Evolutionary conservation across 257 asterid genomes (phyloP), one percentile per base, ranked within the genome.

Genomic region (Solanum chiquidenum): DNA sequence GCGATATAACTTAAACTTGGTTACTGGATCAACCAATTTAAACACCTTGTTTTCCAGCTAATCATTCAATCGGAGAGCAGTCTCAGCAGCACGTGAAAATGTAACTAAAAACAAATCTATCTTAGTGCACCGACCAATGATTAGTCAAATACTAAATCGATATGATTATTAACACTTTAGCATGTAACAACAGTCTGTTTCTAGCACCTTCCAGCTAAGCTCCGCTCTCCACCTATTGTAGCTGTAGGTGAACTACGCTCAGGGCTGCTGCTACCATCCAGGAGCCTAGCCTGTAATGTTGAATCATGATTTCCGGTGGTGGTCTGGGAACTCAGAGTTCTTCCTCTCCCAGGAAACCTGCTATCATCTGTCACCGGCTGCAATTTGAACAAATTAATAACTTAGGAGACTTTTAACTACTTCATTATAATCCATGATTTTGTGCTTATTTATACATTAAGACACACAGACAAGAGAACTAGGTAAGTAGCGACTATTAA

Each of bases 261-360:
- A 82, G 58, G 86, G 88, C 37, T 88, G 88, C 88, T 87, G 83
- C 86, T 90, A 68, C 92, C 93, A 88, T 91, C 94, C 80, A 94
- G 89, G 87, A 94, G 98, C 87, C 98, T 91, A 83, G 93, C 37
- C 86, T 94, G 96, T 89, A 94, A 91, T 38, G 84, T 89, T 44
- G 95, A 91, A 86, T 92, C 93, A 14, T 95, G 87, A 90, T 88
- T 89, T 75, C 84, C 72, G 73, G 86, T 66, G 4, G 94, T 49
- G 82, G 91, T 90, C 86, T 35, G 87, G 73, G 95, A 84, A 91
- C 92, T 88, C 74, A 94, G 91, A 46, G 95, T 83, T 87, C 98
- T 93, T 49, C 91, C 98, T 91, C 94, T 89, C 89, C 98, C 98
- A 40, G 96, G 98, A 90, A 94, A 94, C 89, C 96, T 91, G 89